Evolutionary conservation across 192 early-diverging fungal genomes (phyloP), one percentile per base, ranked within the genome.

Genomic region (Mortierella claussenii): DNA sequence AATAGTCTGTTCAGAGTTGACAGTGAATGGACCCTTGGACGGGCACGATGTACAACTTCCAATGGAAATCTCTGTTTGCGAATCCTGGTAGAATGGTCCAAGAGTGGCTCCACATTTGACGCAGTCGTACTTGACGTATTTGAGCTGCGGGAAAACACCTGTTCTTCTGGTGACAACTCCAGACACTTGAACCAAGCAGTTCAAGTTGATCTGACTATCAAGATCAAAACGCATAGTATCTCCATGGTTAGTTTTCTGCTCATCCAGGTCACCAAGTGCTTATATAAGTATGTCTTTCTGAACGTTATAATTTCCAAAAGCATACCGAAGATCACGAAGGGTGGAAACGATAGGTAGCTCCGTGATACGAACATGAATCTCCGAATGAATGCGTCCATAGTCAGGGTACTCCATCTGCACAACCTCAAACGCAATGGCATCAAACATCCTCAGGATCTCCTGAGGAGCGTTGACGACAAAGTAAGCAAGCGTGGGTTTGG

Each of bases 41-140:
- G 96, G 92, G 81, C 97, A 99, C 36, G 90, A 88, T 10, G 87
- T 86, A 82, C 97, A 99, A 66, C 88, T 89, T 32, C 87, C 83
- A 37, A 97, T 76, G 47, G 88, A 91, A 44, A 98, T 91, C 79
- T 99, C 97, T 59, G 67, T 88, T 46, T 90, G 87, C 17, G 93
- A 86, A 61, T 98, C 97, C 82, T 99, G 97, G 68, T 93, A 92
- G 75, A 94, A 98, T 20, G 96, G 96, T 31, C 96, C 96, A 52
- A 99, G 82, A 23, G 97, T 79, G 2, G 89, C 88, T 32, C 91
- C 93, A 80, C 97, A 99, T 83, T 97, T 97, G 34, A 84, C 87
- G 69, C 97, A 99, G 81, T 96, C 92, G 75, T 94, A 98, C 80
- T 96, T 97, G 42, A 98, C 94, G 70, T 93, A 95, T 80, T 96